Conservation (phyloP, 2,329 filamentous ascomycete genomes). For the Cladosporium sp. region DNA sequence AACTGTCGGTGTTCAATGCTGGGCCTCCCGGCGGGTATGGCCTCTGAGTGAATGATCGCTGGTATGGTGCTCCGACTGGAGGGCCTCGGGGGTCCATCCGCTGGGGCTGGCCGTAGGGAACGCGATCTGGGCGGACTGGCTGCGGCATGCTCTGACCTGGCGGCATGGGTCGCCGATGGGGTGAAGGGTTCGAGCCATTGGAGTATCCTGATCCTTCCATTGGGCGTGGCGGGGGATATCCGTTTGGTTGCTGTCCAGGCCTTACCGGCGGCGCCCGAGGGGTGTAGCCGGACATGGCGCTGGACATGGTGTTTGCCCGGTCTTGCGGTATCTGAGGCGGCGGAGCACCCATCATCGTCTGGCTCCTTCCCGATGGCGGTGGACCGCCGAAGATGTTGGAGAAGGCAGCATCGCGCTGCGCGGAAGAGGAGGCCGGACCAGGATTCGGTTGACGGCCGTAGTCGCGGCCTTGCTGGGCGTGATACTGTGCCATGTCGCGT, state of each 20-base stretch:
- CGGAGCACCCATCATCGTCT: conserved; percentile 86
- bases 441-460: conserved; percentile 44
- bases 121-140: conserved; percentile 56
- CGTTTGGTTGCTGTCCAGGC: conserved; percentile 26
- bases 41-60: conserved; percentile 29
- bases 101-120: conserved; percentile 66
- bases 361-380: conserved; percentile 80
- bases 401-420: conserved; percentile 88
- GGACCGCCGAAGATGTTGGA: conserved; percentile 89
- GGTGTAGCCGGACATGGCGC: conserved; percentile 47
- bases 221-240: conserved; percentile 22
- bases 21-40: conserved; percentile 24
- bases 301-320: conserved; percentile 65
- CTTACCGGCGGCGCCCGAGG: conserved; percentile 59
- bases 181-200: conserved; percentile 18
- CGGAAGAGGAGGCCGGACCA: conserved; percentile 47
- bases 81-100: conserved; percentile 58
- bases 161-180: conserved; percentile 35
- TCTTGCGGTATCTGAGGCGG: conserved; percentile 54
- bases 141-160: conserved; percentile 54
- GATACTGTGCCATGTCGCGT: conserved; percentile 55
- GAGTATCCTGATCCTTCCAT: conserved; percentile 1
- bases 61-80: conserved; percentile 43
- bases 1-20: conserved; percentile 76
- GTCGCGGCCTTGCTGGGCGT: conserved; percentile 55